phyloP scores from a whole-genome alignment of 1,284 basidiomycete species.

The Stygiomarasmius scandens region DNA sequence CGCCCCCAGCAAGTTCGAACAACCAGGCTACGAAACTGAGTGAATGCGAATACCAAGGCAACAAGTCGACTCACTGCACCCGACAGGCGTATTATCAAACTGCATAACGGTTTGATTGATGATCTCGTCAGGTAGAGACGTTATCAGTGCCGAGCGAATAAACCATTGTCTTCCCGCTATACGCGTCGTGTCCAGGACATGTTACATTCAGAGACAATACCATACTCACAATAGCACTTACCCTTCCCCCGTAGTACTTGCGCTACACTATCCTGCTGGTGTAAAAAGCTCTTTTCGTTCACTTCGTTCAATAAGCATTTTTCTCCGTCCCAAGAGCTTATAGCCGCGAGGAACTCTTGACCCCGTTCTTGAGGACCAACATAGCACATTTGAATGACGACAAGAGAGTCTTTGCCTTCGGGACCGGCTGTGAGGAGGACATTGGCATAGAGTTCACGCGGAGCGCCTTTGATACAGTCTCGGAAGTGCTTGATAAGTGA shows the following conservation, averaged over 20 bases:
- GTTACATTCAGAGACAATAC: background rate
- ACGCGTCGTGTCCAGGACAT: background rate
- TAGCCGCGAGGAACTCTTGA: conserved; percentile 77
- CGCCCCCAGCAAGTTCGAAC: conserved; percentile 87
- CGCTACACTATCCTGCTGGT: conserved; percentile 89
- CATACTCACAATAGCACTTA: conserved; percentile 28
- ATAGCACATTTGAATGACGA: conserved; percentile 90
- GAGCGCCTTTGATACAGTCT: conserved; percentile 88
- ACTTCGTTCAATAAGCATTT: conserved; percentile 85
- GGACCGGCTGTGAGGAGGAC: conserved; percentile 88
- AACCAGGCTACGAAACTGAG: conserved; percentile 87
- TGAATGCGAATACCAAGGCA: no score
- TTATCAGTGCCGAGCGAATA: conserved; percentile 81
- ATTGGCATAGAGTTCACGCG: conserved; percentile 86
- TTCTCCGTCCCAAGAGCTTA: conserved; percentile 86
- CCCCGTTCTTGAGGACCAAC: conserved; percentile 76
- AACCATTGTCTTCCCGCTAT: conserved; percentile 84
- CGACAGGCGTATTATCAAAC: conserved; percentile 81
- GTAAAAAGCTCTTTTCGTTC: conserved; percentile 83
- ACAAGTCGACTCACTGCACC: conserved; percentile 75
- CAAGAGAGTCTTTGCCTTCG: conserved; percentile 75
- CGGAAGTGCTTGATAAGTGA: conserved; percentile 90
- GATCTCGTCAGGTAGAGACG: conserved; percentile 81
- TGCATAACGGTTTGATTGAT: conserved; percentile 81
- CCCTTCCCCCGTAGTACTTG: conserved; percentile 84